Conservation (phyloP, 2,329 filamentous ascomycete species). For the Cercospora sojina region DNA sequence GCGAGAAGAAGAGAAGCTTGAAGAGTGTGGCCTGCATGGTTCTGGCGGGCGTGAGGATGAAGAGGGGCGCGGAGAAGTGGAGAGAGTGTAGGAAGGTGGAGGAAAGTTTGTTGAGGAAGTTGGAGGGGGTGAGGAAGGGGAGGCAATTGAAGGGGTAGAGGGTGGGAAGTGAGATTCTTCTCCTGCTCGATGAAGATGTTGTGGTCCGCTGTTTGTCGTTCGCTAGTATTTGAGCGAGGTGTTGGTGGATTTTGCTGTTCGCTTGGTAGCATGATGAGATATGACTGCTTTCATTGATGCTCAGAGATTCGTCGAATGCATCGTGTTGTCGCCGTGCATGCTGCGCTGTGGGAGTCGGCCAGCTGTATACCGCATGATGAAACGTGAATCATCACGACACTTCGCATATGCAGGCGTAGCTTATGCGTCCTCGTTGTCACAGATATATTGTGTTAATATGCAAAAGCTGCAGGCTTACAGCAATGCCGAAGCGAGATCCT, state of each 20-base stretch:
- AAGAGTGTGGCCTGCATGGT: conserved; percentile 51
- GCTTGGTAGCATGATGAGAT: not conserved
- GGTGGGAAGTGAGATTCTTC: not conserved
- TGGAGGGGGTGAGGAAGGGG: conserved; percentile 46
- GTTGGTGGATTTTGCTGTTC: conserved; percentile 5
- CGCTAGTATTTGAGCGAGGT: conserved; percentile 2
- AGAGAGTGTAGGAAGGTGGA: conserved; percentile 52
- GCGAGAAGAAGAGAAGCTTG: conserved; percentile 48
- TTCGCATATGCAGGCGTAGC: not conserved
- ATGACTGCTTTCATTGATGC: not conserved
- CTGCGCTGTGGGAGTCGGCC: not conserved
- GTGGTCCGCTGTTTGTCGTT: not conserved
- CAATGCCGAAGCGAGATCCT: too few relatives aligned
- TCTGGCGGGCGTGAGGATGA: conserved; percentile 54
- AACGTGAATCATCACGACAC: not conserved
- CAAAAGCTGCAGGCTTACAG: not conserved
- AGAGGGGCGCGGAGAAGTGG: conserved; percentile 52
- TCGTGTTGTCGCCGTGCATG: too few relatives aligned
- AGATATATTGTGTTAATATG: not conserved
- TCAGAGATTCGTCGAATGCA: not conserved
- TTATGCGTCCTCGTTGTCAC: not conserved
- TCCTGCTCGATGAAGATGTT: not conserved
- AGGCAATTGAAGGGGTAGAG: conserved; percentile 9
- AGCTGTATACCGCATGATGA: not conserved
- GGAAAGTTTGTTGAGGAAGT: conserved; percentile 46